A percentile compares a stretch with the other conserved stretches of the same genome.
These are phyloP conservation scores for Akanthomyces uredinophilus DNA, from an alignment of 2,329 filamentous ascomycete genomes.

Conservation along the genomic window DNA sequence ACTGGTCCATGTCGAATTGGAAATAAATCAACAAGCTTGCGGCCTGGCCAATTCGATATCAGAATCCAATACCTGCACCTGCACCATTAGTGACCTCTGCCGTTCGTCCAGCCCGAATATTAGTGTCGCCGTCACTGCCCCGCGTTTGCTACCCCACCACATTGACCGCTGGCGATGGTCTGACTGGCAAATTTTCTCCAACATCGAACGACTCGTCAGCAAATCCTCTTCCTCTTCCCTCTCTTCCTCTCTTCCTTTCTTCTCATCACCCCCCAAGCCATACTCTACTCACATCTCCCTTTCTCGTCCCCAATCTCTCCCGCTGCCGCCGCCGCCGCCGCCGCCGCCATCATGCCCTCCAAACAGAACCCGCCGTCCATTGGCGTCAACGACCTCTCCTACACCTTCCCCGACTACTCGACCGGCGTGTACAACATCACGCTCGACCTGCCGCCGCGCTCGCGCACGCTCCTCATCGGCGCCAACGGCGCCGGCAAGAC, in stretches of 20 bases:
- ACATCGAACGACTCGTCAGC: not conserved
- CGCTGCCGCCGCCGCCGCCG: not conserved
- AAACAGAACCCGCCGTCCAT: slow-evolving; percentile 53
- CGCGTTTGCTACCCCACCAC: slow-evolving; percentile 7
- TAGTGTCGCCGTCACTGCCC: not conserved
- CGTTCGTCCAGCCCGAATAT: not conserved
- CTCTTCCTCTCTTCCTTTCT: not conserved
- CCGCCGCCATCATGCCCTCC: slow-evolving; percentile 23
- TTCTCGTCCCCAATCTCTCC: not conserved
- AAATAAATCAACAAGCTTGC: not conserved
- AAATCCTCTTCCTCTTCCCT: not conserved
- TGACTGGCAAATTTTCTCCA: not conserved
- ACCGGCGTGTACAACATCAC: slow-evolving; percentile 70
- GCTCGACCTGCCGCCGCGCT: slow-evolving; percentile 73
- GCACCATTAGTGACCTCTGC: not conserved
- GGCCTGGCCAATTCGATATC: not conserved
- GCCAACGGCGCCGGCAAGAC: slow-evolving; percentile 98
- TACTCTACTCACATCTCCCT: not conserved
- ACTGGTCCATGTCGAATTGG: not conserved
- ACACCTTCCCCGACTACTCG: slow-evolving; percentile 81
- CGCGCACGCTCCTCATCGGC: slow-evolving; percentile 86
- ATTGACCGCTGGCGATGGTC: not conserved
- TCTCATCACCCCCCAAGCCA: no score
- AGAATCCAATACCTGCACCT: not conserved
- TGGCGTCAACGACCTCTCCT: slow-evolving; percentile 69